Percentiles rank a stretch among this genome's conserved stretches.
Evolutionary conservation across 2,329 filamentous ascomycete genomes (phyloP).

Genomic region (Trichophyton rubrum): DNA sequence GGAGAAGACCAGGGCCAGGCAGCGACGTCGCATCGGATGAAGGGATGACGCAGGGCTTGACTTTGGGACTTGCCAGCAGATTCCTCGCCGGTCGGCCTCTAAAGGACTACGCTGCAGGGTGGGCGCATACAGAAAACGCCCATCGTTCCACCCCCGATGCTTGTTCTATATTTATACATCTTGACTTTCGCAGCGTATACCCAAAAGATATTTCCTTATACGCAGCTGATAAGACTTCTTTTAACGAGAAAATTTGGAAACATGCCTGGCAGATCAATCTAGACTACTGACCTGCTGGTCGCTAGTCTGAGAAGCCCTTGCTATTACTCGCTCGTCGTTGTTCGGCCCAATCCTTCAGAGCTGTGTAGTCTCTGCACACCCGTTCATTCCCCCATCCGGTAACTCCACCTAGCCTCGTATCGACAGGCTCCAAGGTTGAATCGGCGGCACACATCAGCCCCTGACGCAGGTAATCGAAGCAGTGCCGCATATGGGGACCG

Average conservation of each 20-base stretch:
- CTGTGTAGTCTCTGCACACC: neutral
- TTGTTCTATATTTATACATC: too few relatives aligned
- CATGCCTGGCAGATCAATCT: neutral
- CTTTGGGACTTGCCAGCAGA: too few relatives aligned
- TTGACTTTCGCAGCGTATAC: neutral
- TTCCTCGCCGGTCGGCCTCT: too few relatives aligned
- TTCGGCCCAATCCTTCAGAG: neutral
- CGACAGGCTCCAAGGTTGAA: neutral
- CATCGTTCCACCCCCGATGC: too few relatives aligned
- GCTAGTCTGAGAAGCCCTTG: neutral
- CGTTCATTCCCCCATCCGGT: neutral
- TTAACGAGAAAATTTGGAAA: neutral
- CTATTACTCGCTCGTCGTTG: neutral
- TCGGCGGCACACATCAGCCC: slow-evolving; percentile 2
- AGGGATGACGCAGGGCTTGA: too few relatives aligned
- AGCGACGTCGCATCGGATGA: too few relatives aligned
- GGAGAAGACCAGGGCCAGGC: too few relatives aligned
- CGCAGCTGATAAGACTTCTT: neutral
- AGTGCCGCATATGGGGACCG: neutral
- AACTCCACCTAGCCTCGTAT: neutral
- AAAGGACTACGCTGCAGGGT: too few relatives aligned
- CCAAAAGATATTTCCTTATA: neutral
- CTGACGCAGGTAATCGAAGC: slow-evolving; percentile 4
- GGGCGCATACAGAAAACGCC: too few relatives aligned
- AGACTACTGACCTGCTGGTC: too few relatives aligned